Conservation (phyloP, 768 basidiomycete genomes). For the Crepidotus variabilis region DNA sequence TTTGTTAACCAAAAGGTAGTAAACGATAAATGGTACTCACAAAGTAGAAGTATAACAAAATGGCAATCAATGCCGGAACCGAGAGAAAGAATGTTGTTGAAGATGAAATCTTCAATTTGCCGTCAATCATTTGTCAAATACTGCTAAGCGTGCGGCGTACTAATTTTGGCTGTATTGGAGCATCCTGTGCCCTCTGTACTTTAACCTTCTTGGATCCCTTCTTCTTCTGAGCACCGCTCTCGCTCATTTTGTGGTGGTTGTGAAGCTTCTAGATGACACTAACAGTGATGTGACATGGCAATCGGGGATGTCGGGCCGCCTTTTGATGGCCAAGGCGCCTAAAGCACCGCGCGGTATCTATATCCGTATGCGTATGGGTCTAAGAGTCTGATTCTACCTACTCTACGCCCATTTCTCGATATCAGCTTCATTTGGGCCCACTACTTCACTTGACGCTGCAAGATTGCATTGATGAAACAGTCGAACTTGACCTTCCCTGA, state of each 20-base stretch:
- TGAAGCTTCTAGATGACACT: neutral
- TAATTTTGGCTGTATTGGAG: neutral
- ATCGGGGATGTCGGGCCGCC: neutral
- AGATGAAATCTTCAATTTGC: conserved; percentile 3
- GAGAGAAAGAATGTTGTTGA: conserved; percentile 16
- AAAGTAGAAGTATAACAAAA: conserved; percentile 16
- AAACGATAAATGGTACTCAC: conserved; percentile 5
- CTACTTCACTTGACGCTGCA: conserved; percentile 70
- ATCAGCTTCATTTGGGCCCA: conserved; percentile 66
- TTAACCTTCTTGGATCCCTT: neutral
- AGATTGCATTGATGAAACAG: conserved; percentile 87
- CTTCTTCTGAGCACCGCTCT: neutral
- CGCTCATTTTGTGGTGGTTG: neutral
- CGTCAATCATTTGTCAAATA: neutral
- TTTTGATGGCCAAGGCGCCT: neutral
- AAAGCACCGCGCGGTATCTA: too few relatives aligned
- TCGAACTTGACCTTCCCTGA: conserved; percentile 61
- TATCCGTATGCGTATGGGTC: too few relatives aligned
- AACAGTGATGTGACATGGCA: neutral
- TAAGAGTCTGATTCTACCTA: neutral
- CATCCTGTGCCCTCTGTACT: neutral
- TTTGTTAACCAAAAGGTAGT: neutral
- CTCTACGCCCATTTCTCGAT: conserved; percentile 51
- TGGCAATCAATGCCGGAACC: conserved; percentile 15
- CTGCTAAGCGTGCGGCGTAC: neutral